These are phyloP conservation scores for Phytophthora sojae DNA, from an alignment of 352 stramenopile genomes.

Conservation along the genomic window DNA sequence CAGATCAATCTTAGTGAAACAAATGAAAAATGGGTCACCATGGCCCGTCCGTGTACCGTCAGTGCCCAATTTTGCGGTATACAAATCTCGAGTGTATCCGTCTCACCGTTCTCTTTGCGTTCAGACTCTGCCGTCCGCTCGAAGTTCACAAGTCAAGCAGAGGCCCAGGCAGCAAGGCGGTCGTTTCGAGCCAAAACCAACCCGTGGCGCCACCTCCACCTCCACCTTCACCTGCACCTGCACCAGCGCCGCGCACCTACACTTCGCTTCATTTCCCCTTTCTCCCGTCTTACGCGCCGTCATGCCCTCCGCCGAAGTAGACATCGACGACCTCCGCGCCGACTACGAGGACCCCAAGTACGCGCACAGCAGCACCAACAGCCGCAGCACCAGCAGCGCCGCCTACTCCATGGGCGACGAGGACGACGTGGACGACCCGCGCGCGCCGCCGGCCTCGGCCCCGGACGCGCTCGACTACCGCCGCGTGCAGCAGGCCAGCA, in stretches of 20 bases:
- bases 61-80: no score
- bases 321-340: slow-evolving; percentile 48
- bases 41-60: background rate
- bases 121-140: slow-evolving; percentile 31
- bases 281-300: background rate
- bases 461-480: slow-evolving; percentile 36
- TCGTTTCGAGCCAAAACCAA: slow-evolving; percentile 16
- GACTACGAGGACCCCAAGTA: slow-evolving; percentile 24
- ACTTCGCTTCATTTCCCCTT: slow-evolving; percentile 1
- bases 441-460: background rate
- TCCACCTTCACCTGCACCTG: no score
- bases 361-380: slow-evolving; percentile 36
- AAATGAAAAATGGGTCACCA: background rate
- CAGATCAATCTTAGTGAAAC: no score
- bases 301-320: slow-evolving; percentile 48
- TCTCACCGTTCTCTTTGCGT: slow-evolving; percentile 5
- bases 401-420: slow-evolving; percentile 42
- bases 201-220: background rate
- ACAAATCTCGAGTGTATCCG: background rate
- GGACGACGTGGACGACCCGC: slow-evolving; percentile 36
- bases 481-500: slow-evolving; percentile 45
- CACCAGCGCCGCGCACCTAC: no score
- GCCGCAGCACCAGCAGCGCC: slow-evolving; percentile 31
- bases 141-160: slow-evolving; percentile 30
- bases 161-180: slow-evolving; percentile 1